Evolutionary conservation across 208 protist genomes (phyloP), one percentile per base, ranked within the genome.

Genomic region (Leishmania tarentolae): DNA sequence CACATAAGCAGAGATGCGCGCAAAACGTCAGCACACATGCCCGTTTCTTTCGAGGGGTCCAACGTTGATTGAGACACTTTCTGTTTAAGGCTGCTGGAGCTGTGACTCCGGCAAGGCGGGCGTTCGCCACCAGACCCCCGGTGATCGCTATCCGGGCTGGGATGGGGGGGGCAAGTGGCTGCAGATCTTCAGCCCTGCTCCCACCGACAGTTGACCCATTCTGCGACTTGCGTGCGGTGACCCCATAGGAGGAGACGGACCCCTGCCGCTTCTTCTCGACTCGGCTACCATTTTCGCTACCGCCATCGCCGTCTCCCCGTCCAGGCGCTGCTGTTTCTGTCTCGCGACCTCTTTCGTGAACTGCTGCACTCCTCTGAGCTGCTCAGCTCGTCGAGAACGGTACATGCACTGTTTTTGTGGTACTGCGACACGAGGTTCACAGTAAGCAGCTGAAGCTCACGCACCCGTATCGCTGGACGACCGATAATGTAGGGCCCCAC

Each of bases 331-430:
- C 68, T 73, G 68, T 24, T 73, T 19, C 68, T 83, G 75, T 68
- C 61, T 42, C 46, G 56, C 3, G 28, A 61, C 56, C 56, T 31
- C 6, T 28, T 61, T 61, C 79, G 56, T 68, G 3, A 19, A 17
- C 75, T 76, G 56, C 80, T 65, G 69, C 81, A 76, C 57, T 80
- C 68, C 40, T 50, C 21, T 15, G 31, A 75, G 7, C 66, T 69
- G 56, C 75, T 80, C 65, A 79, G 74, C 3, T 59, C 81, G 35
- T 71, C 59, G 3, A 84, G 31, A 21, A 84, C 46, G 9, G 68
- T 75, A 5, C 59, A 40, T 11, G 59, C 68, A 21, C 44, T 40
- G 7, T 21, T 50, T n/a, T 52, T 24, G n/a, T 24, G 68, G 37
- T 73, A 42, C 50, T 76, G 50, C 24, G 72, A 46, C 28, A 76